Evolutionary conservation across 176 grass and related monocot species (phyloP).

Genomic region (Ananas comosus): DNA sequence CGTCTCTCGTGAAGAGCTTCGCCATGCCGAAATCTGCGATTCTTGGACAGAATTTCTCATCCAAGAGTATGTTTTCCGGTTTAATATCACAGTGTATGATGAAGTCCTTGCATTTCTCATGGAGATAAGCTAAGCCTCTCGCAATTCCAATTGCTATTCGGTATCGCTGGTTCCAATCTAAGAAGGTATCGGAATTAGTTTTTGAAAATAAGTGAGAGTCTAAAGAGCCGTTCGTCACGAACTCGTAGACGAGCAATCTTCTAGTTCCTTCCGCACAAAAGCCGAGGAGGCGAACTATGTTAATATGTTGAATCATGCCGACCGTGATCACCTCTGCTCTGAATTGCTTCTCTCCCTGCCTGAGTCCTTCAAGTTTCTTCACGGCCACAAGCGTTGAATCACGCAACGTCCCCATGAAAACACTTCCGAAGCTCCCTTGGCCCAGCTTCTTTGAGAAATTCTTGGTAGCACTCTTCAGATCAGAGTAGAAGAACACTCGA

Average conservation of each 20-base stretch:
- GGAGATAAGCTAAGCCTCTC: slow-evolving; percentile 27
- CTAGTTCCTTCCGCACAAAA: slow-evolving; percentile 21
- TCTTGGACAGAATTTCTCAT: slow-evolving; percentile 10
- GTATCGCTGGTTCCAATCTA: slow-evolving; percentile 26
- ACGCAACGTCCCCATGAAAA: slow-evolving; percentile 24
- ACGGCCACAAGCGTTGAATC: slow-evolving; percentile 21
- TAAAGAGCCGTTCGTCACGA: slow-evolving; percentile 25
- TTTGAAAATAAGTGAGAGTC: slow-evolving; percentile 19
- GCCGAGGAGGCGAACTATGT: slow-evolving; percentile 15
- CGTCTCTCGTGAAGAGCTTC: slow-evolving; percentile 31
- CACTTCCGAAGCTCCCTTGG: slow-evolving; percentile 27
- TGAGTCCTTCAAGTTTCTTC: slow-evolving; percentile 35
- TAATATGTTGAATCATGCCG: slow-evolving; percentile 24
- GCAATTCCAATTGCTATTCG: slow-evolving; percentile 21
- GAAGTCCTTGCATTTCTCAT: slow-evolving; percentile 24
- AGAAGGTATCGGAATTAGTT: background rate
- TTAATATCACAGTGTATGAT: slow-evolving; percentile 45
- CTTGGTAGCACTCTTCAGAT: slow-evolving; percentile 19
- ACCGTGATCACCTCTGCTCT: slow-evolving; percentile 28
- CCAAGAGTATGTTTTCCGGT: slow-evolving; percentile 36
- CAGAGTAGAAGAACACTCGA: slow-evolving; percentile 16
- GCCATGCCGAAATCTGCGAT: slow-evolving; percentile 40
- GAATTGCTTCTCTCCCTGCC: slow-evolving; percentile 37
- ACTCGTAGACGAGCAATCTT: slow-evolving; percentile 34
- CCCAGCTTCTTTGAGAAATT: slow-evolving; percentile 35